Evolutionary conservation across 2,329 filamentous ascomycete genomes (phyloP), one percentile per base, ranked within the genome.

Genomic region (Scedosporium dehoogii): DNA sequence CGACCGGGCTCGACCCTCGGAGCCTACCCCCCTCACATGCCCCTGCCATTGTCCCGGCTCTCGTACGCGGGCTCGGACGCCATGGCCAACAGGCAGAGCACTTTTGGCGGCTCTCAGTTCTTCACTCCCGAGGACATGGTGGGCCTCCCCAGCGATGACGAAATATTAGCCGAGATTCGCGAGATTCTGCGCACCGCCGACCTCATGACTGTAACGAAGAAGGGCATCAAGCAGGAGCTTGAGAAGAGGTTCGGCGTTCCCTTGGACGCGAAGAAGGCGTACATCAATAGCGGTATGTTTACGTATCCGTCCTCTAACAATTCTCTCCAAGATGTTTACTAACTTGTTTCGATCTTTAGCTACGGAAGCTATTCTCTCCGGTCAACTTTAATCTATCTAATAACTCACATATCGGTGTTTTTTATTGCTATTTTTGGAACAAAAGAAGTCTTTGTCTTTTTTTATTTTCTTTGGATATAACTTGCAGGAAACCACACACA

Each of bases 151-250:
- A 90, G 83, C 65, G 94, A 99, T 68, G 94, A 99, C 70, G 89
- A 91, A 10, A 81, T 99, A 59, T 79, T 99, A 65, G 88, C 91
- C 0, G 94, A 99, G 81, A 99, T 99, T 69, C 85, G 94, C 60
- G 92, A 97, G 71, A 96, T 99, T 66, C 79, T 99, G 65, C 85
- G 87, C 68, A 96, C 89, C 12, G 92, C 92, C 1, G 94, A 99
- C 76, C 78, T 99, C 71, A 99, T 99, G 94, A 92, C 85, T 4
- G 91, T 99, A 53, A 99, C 94, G 67, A 99, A 99, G 86, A 99
- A 99, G 85, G 91, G 90, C 69, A 90, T 99, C 76, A 97, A 97
- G 82, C 78, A 85, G 68, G 94, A 99, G 78, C 78, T 99, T 63
- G 94, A 99, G 81, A 85, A 86, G 70, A 85, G 92, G 65, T 99